Evolutionary conservation across 495 filamentous ascomycete species (phyloP), one percentile per base, ranked within the genome.

Genomic region (Aspergillus affinis): DNA sequence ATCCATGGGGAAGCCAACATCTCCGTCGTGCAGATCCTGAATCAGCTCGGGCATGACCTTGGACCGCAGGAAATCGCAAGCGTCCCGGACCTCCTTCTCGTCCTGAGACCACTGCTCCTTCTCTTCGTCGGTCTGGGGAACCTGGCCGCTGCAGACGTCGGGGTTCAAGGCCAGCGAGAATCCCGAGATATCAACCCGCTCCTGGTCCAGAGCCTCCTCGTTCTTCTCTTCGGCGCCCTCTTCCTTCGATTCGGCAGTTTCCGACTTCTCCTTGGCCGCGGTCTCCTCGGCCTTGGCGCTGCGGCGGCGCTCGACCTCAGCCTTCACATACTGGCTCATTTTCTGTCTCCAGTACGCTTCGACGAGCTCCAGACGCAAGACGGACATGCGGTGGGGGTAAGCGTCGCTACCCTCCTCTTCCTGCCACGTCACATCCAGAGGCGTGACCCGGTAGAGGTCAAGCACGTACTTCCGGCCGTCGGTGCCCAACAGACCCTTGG

Each of bases 1-100:
- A 68, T 99, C 95, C 92, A 98, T 97, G 44, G 95, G 95, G 80
- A 97, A 97, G 61, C 92, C 91, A 51, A 97, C 87, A 61, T 99
- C 95, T 10, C 92, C 90, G 65, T 96, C 90, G 69, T 89, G 88
- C 49, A 98, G 85, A 63, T 98, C 93, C 65, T 87, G 83, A 54
- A 96, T 79, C 49, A 91, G 71, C 44, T 83, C 80, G 23, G 91
- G 91, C 58, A 99, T 88, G 51, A 90, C 80, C 54, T 85, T 86
- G 49, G 86, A 79, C 2, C 84, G 83, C 51, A 99, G 82, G 75
- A 88, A 90, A 48, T 85, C 83, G 78, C 92, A 93, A 19, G 90
- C 91, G 41, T 87, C 86, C 53, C 90, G 86, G 46, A 98, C 93
- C 57, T 96, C 89, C 65, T 88, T 81, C 76, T 98, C 95, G 66